Base-by-base conservation (phyloP, 2,329 filamentous ascomycete genomes). In the Xylaria sp. region DNA sequence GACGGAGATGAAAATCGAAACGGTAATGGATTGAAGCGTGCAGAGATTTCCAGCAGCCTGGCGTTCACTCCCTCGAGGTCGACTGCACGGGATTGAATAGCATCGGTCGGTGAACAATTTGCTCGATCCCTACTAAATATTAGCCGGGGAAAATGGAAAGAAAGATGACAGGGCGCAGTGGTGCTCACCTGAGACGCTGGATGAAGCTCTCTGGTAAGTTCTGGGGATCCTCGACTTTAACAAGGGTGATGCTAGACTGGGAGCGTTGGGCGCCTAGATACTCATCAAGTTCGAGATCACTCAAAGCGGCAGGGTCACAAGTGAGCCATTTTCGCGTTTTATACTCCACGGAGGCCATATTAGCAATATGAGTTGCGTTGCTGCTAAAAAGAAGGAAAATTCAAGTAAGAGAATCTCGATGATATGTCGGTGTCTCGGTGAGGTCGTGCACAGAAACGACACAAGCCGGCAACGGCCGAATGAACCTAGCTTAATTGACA, bases 121-220 rank as follows among this genome's bases (percentile, higher is more conserved):
- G 50, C 58, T 5, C 63, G 50, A 50, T 57, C 57, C 44, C 62
- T 65, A 35, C 42, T n/a, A 3, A 32, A 23, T 42, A n/a, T 58
- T 37, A 63, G 50, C 2, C 13, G 9, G 21, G 23, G 5, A 9
- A n/a, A 6, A 21, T n/a, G 44, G 40, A 40, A 16, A 40, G 13
- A 40, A 40, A 40, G 3, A 32, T 32, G 3, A 32, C 29, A 3
- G 8, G 29, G 29, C 29, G 23, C 6, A 1, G 5, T 12, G n/a
- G 5, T 51, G 2, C n/a, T 61, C 57, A 65, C 66, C 53, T 66
- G 13, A 69, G 44, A 54, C 63, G 63, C 29, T 63, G n/a, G 44
- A 69, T 66, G 18, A 69, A 60, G 21, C 62, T 65, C 44, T 57
- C 50, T 18, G 66, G 32, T 18, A 63, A 44, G 53, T 69, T 69